Conservation (phyloP, 495 filamentous ascomycete genomes). For the Hypoxylon lienhwacheense region DNA sequence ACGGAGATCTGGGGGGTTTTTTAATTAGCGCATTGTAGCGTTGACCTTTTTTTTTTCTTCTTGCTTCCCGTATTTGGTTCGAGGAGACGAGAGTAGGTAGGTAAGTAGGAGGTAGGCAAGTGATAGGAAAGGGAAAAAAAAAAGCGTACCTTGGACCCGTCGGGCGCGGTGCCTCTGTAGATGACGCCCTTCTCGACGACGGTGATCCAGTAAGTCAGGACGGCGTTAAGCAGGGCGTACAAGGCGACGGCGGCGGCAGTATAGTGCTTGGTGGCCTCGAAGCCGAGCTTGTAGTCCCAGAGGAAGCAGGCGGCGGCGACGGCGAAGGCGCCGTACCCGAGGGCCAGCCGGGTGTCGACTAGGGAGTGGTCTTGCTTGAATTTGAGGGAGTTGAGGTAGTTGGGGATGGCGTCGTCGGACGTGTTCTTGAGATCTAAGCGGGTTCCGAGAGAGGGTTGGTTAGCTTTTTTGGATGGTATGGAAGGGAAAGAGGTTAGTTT, state of each 20-base stretch:
- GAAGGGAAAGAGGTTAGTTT: background rate
- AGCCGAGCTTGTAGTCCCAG: slow-evolving; percentile 88
- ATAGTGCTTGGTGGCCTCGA: slow-evolving; percentile 74
- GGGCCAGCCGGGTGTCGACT: slow-evolving; percentile 74
- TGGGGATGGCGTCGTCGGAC: slow-evolving; percentile 88
- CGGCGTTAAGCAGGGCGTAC: slow-evolving; percentile 79
- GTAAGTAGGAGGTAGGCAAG: no score
- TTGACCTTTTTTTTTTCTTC: background rate
- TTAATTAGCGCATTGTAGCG: slow-evolving; percentile 11
- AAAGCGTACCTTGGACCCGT: slow-evolving; percentile 42
- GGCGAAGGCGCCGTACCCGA: slow-evolving; percentile 81
- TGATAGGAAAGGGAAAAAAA: background rate
- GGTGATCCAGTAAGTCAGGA: slow-evolving; percentile 85
- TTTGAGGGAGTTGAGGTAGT: slow-evolving; percentile 82
- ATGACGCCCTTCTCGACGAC: slow-evolving; percentile 78
- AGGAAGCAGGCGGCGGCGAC: slow-evolving; percentile 82
- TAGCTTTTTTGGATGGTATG: slow-evolving; percentile 15
- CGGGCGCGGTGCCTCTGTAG: slow-evolving; percentile 64
- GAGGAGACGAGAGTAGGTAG: background rate
- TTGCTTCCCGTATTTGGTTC: no score
- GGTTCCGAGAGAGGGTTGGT: slow-evolving; percentile 7
- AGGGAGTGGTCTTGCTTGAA: slow-evolving; percentile 81
- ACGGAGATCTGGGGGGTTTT: slow-evolving; percentile 61
- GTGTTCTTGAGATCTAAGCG: slow-evolving; percentile 94
- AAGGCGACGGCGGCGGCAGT: slow-evolving; percentile 74